phyloP scores from a whole-genome alignment of 2,329 filamentous ascomycete species.

The Sporothrix sp. region DNA sequence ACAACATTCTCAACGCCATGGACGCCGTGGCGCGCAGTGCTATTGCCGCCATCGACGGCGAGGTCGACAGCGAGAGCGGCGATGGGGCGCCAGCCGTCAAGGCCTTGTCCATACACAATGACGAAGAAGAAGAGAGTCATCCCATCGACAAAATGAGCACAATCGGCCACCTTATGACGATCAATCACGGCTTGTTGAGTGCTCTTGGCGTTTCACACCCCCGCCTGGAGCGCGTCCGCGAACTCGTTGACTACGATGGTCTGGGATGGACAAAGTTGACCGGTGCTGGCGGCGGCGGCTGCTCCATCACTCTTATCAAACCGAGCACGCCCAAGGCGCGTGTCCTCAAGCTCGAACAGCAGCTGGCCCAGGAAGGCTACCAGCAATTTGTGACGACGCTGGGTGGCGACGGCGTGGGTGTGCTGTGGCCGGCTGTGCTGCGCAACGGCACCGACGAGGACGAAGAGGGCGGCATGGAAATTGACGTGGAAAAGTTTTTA shows the following conservation, averaged over 20 bases:
- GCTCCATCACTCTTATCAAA: constrained; percentile 82
- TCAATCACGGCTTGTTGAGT: constrained; percentile 90
- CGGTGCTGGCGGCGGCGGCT: constrained; percentile 88
- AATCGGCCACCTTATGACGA: constrained; percentile 78
- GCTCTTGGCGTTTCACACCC: constrained; percentile 91
- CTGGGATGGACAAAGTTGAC: constrained; percentile 98
- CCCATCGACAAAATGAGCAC: constrained; percentile 52
- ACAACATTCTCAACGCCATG: constrained; percentile 74
- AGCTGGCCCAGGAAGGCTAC: constrained; percentile 64
- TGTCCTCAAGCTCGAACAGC: constrained; percentile 53
- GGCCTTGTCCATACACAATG: not conserved
- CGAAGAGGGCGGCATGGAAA: constrained; percentile 76
- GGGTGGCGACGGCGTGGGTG: constrained; percentile 86
- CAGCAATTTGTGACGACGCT: constrained; percentile 80
- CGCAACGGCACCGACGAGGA: constrained; percentile 76
- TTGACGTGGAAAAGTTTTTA: constrained; percentile 75
- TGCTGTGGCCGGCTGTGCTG: constrained; percentile 85
- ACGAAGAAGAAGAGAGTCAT: constrained; percentile 54
- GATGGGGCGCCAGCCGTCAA: not conserved
- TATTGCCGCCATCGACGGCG: constrained; percentile 38
- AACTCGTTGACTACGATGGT: constrained; percentile 77
- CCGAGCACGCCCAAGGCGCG: constrained; percentile 49
- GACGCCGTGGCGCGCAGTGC: constrained; percentile 57
- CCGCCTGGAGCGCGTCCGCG: constrained; percentile 79
- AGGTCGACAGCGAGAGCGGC: constrained; percentile 34